Percentiles rank a stretch among this genome's conserved stretches.
phyloP scores from a whole-genome alignment of 176 grass and related monocot genomes.

The Avena insularis region DNA sequence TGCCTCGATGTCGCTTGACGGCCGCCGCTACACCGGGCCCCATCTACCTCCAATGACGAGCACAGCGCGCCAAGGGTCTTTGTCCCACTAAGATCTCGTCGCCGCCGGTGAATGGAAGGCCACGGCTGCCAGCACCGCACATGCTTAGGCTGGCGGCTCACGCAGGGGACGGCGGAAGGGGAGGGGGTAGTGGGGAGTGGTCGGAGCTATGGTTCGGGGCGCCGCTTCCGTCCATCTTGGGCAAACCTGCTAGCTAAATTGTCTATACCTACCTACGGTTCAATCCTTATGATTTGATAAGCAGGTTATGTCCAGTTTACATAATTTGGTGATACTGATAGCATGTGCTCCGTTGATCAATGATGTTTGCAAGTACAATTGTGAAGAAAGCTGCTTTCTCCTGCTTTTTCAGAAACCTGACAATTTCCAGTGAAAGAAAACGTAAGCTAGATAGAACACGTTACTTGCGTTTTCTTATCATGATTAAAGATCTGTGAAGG shows the following conservation, averaged over 20 bases:
- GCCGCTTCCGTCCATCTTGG: too few relatives aligned
- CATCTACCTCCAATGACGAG: too few relatives aligned
- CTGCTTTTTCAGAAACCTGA: slow-evolving; percentile 20
- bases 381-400: slow-evolving; percentile 31
- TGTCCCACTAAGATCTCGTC: too few relatives aligned
- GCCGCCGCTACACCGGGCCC: too few relatives aligned
- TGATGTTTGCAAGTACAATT: slow-evolving; percentile 6
- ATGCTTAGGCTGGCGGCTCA: too few relatives aligned
- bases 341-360: not conserved
- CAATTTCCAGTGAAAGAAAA: slow-evolving; percentile 15
- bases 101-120: too few relatives aligned
- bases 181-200: too few relatives aligned
- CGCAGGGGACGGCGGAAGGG: too few relatives aligned
- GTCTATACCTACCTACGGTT: not conserved
- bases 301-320: slow-evolving; percentile 1
- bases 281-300: slow-evolving; percentile 11
- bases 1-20: too few relatives aligned
- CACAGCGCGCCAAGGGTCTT: too few relatives aligned
- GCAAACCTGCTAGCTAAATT: not conserved
- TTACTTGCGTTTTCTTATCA: slow-evolving; percentile 18
- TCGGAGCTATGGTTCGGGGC: too few relatives aligned
- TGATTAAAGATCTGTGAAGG: slow-evolving; percentile 23
- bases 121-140: too few relatives aligned
- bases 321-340: slow-evolving; percentile 23
- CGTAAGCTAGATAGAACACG: not conserved